Evolutionary conservation across 78 protist genomes (phyloP).

Genomic region (Acrasis kona): DNA sequence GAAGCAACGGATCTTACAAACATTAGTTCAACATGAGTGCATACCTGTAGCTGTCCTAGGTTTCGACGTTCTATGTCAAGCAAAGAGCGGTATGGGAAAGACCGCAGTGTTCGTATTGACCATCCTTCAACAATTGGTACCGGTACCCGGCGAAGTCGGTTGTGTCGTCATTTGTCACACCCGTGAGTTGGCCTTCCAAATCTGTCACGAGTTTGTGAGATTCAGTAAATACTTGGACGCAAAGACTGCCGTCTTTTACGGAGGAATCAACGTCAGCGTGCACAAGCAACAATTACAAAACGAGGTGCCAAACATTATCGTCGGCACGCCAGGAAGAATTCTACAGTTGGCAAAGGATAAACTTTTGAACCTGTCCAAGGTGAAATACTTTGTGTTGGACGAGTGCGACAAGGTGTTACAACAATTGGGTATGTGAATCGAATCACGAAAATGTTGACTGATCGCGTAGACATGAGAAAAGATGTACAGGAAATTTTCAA

Average conservation of each 20-base stretch:
- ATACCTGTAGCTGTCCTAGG: conserved; percentile 96
- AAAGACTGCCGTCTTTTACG: conserved; percentile 78
- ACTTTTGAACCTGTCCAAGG: conserved; percentile 37
- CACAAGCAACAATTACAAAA: conserved; percentile 29
- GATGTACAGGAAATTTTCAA: conserved; percentile 92
- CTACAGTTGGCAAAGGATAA: conserved; percentile 21
- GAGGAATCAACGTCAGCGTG: conserved; percentile 74
- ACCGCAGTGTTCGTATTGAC: conserved; percentile 98
- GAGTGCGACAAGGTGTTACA: conserved; percentile 95
- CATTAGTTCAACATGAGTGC: conserved; percentile 93
- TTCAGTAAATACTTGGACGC: conserved; percentile 74
- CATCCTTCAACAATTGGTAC: conserved; percentile 74
- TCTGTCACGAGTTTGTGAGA: conserved; percentile 87
- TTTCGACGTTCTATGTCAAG: conserved; percentile 90
- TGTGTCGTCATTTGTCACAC: conserved; percentile 90
- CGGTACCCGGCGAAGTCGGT: neutral
- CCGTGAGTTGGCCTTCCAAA: conserved; percentile 97
- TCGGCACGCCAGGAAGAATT: conserved; percentile 99
- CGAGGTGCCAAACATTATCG: conserved; percentile 84
- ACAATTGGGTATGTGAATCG: neutral
- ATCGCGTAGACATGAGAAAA: conserved; percentile 78
- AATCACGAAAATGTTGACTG: neutral
- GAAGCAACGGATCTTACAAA: neutral
- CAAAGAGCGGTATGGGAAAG: conserved; percentile 98
- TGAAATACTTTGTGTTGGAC: conserved; percentile 94